Conservation (phyloP, 192 early-diverging fungal species). For the Podila minutissima region DNA sequence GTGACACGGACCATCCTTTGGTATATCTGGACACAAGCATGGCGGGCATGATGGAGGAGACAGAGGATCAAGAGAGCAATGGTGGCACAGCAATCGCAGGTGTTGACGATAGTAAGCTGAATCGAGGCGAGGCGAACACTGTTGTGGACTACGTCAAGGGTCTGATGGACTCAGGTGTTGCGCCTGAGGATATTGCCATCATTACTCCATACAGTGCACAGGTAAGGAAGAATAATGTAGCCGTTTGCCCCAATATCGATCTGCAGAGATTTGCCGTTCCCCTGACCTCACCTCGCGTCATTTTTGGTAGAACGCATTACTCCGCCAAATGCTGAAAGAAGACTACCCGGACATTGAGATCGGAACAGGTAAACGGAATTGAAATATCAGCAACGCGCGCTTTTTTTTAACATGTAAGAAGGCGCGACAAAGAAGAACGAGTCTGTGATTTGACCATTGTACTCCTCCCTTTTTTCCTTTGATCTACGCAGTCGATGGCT, state of each 20-base stretch:
- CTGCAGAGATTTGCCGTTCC: not conserved
- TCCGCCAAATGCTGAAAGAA: constrained; percentile 57
- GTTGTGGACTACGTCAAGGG: constrained; percentile 68
- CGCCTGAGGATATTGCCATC: constrained; percentile 75
- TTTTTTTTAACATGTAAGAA: not conserved
- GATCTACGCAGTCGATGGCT: constrained; percentile 74
- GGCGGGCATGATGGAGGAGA: constrained; percentile 54
- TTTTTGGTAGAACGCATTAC: constrained; percentile 32
- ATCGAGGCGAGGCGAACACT: constrained; percentile 79
- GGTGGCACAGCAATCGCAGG: constrained; percentile 8
- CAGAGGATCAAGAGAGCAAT: constrained; percentile 38
- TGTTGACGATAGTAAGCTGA: constrained; percentile 74
- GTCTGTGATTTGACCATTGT: not conserved
- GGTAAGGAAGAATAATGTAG: constrained; percentile 53
- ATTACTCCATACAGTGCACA: constrained; percentile 92
- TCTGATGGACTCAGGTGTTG: constrained; percentile 73
- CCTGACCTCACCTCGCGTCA: not conserved
- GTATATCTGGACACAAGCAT: constrained; percentile 79
- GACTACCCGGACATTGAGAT: constrained; percentile 75
- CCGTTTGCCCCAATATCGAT: too few species aligned
- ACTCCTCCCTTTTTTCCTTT: not conserved
- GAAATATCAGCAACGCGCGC: not conserved
- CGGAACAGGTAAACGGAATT: constrained; percentile 55
- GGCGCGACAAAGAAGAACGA: not conserved
- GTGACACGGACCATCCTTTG: constrained; percentile 67